These are phyloP conservation scores for Melastoma candidum DNA, from an alignment of 441 rosid species.

Conservation along the genomic window DNA sequence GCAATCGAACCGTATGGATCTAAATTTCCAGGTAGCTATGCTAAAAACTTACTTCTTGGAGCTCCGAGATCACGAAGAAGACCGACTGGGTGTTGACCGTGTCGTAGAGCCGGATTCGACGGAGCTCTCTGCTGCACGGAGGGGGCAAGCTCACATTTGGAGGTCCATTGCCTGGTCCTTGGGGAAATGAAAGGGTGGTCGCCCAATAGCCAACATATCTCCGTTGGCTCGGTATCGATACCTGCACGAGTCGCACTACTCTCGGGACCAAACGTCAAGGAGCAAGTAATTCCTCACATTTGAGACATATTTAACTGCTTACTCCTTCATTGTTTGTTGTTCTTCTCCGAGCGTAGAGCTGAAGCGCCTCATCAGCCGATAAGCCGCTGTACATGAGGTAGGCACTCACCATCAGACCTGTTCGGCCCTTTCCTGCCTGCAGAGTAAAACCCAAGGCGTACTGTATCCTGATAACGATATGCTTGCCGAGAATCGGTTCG, in stretches of 20 bases:
- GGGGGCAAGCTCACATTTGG: slow-evolving; percentile 50
- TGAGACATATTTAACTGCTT: slow-evolving; percentile 19
- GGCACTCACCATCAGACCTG: slow-evolving; percentile 78
- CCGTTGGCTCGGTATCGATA: slow-evolving; percentile 90
- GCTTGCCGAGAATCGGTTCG: background rate
- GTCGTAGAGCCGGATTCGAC: slow-evolving; percentile 74
- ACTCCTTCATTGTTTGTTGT: slow-evolving; percentile 91
- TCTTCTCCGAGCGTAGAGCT: slow-evolving; percentile 68
- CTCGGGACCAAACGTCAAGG: background rate
- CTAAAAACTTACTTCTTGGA: slow-evolving; percentile 47
- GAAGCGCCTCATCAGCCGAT: slow-evolving; percentile 74
- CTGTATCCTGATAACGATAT: background rate
- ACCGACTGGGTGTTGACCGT: slow-evolving; percentile 45
- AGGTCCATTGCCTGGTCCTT: slow-evolving; percentile 28
- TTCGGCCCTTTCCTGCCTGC: slow-evolving; percentile 95
- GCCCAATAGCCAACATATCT: slow-evolving; percentile 82
- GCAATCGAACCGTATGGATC: too few species aligned
- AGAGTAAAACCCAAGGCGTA: slow-evolving; percentile 9
- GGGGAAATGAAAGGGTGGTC: slow-evolving; percentile 30
- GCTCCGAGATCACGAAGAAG: slow-evolving; percentile 79
- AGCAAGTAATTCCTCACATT: slow-evolving; percentile 7
- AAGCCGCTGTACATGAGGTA: slow-evolving; percentile 78
- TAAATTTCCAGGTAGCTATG: too few species aligned
- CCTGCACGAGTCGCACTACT: slow-evolving; percentile 29
- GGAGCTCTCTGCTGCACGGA: slow-evolving; percentile 50